phyloP scores from a whole-genome alignment of 768 basidiomycete species.

The Lanmaoa rubissima region DNA sequence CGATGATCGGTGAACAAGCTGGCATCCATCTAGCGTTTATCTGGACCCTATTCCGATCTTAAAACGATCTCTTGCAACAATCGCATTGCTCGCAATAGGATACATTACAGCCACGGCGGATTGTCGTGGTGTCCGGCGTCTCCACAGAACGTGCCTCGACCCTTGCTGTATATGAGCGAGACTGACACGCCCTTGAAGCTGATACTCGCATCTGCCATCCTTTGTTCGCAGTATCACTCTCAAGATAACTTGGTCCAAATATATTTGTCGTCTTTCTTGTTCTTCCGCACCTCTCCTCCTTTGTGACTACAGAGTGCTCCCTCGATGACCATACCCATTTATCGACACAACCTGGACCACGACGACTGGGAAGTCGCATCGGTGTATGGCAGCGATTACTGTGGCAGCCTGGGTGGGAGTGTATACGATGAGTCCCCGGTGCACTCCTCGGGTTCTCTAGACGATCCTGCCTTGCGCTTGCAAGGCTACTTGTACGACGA shows the following conservation, averaged over 20 bases:
- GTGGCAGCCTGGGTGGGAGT: conserved; percentile 25
- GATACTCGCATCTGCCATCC: background rate
- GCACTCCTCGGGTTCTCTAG: conserved; percentile 1
- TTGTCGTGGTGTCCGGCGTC: conserved; percentile 20
- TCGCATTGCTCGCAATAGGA: conserved; percentile 5
- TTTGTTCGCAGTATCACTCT: conserved; percentile 1
- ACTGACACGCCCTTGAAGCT: conserved; percentile 3
- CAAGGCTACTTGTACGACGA: conserved; percentile 6
- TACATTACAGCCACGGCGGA: conserved; percentile 21
- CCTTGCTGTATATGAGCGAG: conserved; percentile 28
- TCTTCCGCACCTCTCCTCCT: background rate
- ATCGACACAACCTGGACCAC: conserved; percentile 23
- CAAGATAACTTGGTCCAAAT: background rate
- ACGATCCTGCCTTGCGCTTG: conserved; percentile 7
- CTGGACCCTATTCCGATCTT: conserved; percentile 7
- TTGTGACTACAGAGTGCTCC: background rate
- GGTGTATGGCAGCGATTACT: conserved; percentile 29
- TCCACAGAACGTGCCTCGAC: conserved; percentile 25
- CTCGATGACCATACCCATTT: conserved; percentile 27
- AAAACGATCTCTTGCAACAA: conserved; percentile 7
- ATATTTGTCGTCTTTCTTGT: background rate
- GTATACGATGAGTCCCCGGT: conserved; percentile 12
- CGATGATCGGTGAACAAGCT: background rate
- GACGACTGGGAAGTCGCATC: conserved; percentile 32
- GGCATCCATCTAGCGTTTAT: conserved; percentile 6